Percentiles rank a stretch among this genome's conserved stretches.
Evolutionary conservation across 306 rosid genomes (phyloP).

Genomic region (Fagus crenata): DNA sequence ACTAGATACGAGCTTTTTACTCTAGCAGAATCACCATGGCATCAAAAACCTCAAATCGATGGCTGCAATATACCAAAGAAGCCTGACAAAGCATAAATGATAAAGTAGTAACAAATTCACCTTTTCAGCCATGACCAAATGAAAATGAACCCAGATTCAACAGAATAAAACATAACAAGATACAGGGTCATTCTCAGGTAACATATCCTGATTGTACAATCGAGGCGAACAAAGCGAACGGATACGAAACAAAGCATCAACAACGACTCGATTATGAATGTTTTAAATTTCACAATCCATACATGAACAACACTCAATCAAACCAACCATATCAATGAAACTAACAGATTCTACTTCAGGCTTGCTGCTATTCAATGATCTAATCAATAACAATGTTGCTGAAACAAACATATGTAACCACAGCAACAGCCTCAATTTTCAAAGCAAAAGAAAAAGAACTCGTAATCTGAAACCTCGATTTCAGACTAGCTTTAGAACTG

Average conservation of each 20-base stretch:
- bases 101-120: too few relatives aligned
- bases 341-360: neutral
- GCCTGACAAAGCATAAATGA: neutral
- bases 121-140: too few relatives aligned
- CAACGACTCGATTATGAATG: neutral
- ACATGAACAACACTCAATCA: constrained; percentile 7
- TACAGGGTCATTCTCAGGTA: too few relatives aligned
- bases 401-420: neutral
- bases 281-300: neutral
- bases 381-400: neutral
- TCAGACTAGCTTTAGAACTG: neutral
- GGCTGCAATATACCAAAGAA: neutral
- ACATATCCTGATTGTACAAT: neutral
- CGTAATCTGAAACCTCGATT: too few relatives aligned
- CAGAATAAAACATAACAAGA: too few relatives aligned
- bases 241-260: constrained; percentile 11
- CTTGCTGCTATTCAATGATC: constrained; percentile 13
- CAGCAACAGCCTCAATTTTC: neutral
- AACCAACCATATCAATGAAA: constrained; percentile 5
- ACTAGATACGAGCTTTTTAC: too few relatives aligned
- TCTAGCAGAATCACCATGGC: neutral
- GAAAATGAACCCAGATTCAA: too few relatives aligned
- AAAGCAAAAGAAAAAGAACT: too few relatives aligned
- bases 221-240: constrained; percentile 6
- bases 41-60: neutral